phyloP scores from a whole-genome alignment of 805 yeast species.

The Danielia reshetovae region DNA sequence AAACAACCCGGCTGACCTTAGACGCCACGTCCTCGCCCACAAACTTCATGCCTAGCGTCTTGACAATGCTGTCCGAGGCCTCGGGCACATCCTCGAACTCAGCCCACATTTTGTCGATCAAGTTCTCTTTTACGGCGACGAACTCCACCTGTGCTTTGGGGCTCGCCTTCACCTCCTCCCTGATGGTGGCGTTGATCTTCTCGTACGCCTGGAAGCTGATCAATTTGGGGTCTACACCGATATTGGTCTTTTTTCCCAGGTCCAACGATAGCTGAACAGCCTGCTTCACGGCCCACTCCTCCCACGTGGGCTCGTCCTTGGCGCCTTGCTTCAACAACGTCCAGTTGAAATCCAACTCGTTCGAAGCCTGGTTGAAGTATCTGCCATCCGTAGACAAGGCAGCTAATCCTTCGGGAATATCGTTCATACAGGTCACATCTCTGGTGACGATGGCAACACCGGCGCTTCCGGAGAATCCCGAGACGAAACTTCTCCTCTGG shows the following conservation, averaged over 20 bases:
- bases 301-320: constrained; percentile 50
- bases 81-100: constrained; percentile 61
- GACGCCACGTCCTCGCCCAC: constrained; percentile 61
- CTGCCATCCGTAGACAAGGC: constrained; percentile 60
- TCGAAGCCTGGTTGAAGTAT: constrained; percentile 54
- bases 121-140: constrained; percentile 50
- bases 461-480: constrained; percentile 91
- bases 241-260: constrained; percentile 33
- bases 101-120: constrained; percentile 75
- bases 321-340: constrained; percentile 49
- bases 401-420: constrained; percentile 50
- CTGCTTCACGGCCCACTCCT: constrained; percentile 51
- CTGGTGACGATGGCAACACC: constrained; percentile 85
- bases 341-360: constrained; percentile 63
- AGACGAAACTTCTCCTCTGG: constrained; percentile 75
- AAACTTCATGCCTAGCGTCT: constrained; percentile 47
- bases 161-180: constrained; percentile 19
- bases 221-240: constrained; percentile 50
- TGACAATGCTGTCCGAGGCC: constrained; percentile 46
- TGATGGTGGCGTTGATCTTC: constrained; percentile 28
- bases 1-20: constrained; percentile 50
- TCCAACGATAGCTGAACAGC: constrained; percentile 49
- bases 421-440: constrained; percentile 48
- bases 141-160: constrained; percentile 37
- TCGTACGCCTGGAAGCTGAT: constrained; percentile 35